phyloP scores from a whole-genome alignment of 352 stramenopile genomes.

The Phytophthora quininea region DNA sequence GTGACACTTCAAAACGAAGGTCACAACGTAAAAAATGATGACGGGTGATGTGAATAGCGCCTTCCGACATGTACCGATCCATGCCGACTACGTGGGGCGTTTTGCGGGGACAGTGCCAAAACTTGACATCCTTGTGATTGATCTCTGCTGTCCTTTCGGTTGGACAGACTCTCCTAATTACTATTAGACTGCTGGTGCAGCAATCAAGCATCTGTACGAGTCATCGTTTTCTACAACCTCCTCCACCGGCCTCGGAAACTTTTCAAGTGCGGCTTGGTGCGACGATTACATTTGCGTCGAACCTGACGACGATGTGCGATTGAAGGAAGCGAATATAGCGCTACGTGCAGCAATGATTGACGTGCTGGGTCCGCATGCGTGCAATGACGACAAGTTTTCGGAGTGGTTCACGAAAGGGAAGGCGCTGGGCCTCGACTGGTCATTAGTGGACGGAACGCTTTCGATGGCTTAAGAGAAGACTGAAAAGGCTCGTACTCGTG shows the following conservation, averaged over 20 bases:
- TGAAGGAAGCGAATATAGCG: slow-evolving; percentile 1
- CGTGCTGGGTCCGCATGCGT: background rate
- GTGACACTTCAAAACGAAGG: background rate
- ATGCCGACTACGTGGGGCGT: background rate
- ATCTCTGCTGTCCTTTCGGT: background rate
- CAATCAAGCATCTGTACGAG: slow-evolving; percentile 2
- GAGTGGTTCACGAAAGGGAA: background rate
- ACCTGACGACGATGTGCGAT: slow-evolving; percentile 3
- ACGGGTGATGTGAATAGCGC: background rate
- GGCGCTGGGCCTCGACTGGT: slow-evolving; percentile 7
- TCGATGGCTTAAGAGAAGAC: slow-evolving; percentile 8
- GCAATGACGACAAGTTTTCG: background rate
- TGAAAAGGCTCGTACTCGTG: background rate
- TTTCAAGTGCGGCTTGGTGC: slow-evolving; percentile 7
- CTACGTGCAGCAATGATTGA: background rate
- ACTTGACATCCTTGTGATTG: background rate
- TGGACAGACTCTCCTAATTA: background rate
- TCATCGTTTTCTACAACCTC: background rate
- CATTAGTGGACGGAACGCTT: background rate
- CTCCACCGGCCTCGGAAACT: background rate
- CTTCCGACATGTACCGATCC: background rate
- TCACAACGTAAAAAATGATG: background rate
- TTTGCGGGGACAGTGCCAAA: background rate
- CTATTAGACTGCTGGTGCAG: background rate
- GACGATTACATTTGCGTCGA: slow-evolving; percentile 16